A percentile compares a stretch with the other conserved stretches of the same genome.
phyloP scores from a whole-genome alignment of 164 flowering plant species.

The Cinnamomum micranthum region DNA sequence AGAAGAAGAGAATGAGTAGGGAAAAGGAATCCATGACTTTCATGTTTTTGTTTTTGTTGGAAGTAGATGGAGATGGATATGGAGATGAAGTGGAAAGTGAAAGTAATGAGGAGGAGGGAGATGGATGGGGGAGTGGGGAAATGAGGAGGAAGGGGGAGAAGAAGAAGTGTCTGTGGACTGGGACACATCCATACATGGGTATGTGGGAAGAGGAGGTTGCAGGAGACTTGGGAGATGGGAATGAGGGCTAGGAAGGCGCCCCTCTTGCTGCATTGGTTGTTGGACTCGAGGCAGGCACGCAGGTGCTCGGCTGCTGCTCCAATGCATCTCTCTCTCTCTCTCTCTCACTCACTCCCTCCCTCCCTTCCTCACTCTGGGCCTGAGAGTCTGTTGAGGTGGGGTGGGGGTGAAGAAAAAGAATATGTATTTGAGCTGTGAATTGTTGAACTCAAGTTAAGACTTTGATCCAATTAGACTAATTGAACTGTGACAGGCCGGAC shows the following conservation, averaged over 20 bases:
- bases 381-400: too few species aligned
- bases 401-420: too few species aligned
- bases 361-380: too few species aligned
- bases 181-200: conserved; percentile 36
- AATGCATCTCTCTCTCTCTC: not conserved
- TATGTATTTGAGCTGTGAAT: too few species aligned
- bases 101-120: conserved; percentile 10
- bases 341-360: too few species aligned
- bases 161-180: conserved; percentile 57
- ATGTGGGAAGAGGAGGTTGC: conserved; percentile 5
- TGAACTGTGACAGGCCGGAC: too few species aligned
- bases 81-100: conserved; percentile 4
- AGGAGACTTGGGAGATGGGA: conserved; percentile 9
- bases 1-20: conserved; percentile 11
- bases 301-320: not conserved
- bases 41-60: too few species aligned
- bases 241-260: not conserved
- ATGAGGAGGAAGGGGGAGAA: conserved; percentile 27
- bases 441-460: too few species aligned
- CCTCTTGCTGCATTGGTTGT: conserved; percentile 3
- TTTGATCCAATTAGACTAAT: too few species aligned
- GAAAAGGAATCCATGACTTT: conserved; percentile 17
- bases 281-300: not conserved
- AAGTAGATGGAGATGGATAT: not conserved
- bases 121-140: not conserved